These are phyloP conservation scores for Harringtonia lauricola DNA, from an alignment of 2,329 filamentous ascomycete species.

Conservation along the genomic window DNA sequence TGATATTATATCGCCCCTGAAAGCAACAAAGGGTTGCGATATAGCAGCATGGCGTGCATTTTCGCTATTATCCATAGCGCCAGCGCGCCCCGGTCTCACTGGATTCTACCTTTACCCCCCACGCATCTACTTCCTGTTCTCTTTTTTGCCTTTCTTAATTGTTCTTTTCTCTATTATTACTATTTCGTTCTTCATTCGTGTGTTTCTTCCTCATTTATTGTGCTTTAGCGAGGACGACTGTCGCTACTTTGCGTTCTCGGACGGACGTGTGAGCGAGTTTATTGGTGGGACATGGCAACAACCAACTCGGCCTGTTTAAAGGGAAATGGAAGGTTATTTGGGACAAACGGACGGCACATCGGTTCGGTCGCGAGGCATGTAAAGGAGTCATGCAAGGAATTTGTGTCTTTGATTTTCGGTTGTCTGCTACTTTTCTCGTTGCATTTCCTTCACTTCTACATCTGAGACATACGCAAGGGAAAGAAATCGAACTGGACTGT, in stretches of 20 bases:
- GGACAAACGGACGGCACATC: background rate
- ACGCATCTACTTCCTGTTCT: too few relatives aligned
- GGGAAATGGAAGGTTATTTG: background rate
- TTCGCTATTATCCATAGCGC: too few relatives aligned
- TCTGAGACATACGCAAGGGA: too few relatives aligned
- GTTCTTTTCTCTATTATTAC: background rate
- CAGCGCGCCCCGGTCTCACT: too few relatives aligned
- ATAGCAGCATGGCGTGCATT: background rate
- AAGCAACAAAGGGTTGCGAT: background rate
- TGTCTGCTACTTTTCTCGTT: background rate
- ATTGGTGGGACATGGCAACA: background rate
- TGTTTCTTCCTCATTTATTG: background rate
- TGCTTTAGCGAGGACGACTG: too few relatives aligned
- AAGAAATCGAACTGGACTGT: too few relatives aligned
- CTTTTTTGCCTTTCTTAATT: background rate
- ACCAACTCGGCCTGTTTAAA: background rate
- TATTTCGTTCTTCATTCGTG: background rate
- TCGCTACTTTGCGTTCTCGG: background rate
- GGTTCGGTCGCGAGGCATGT: too few relatives aligned
- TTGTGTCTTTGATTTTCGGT: conserved; percentile 5
- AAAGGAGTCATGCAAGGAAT: background rate
- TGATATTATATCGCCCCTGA: background rate
- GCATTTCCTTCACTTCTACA: conserved; percentile 7
- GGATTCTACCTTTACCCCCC: too few relatives aligned
- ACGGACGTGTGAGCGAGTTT: background rate